These are phyloP conservation scores for Pyricularia grisea DNA, from an alignment of 2,329 filamentous ascomycete genomes.

Conservation along the genomic window DNA sequence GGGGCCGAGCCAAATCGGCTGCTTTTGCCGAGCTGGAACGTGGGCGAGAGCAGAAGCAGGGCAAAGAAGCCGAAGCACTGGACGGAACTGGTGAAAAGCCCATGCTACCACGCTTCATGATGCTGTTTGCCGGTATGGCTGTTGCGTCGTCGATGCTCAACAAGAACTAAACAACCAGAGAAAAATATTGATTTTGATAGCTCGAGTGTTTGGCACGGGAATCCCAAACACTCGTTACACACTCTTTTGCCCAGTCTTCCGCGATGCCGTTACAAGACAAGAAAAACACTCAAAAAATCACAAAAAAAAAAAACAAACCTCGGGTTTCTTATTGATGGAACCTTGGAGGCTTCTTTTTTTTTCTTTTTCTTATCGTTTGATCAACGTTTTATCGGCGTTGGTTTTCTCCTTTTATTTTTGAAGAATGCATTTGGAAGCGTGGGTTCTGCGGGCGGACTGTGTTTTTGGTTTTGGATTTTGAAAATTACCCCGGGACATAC, in stretches of 20 bases:
- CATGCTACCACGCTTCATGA: constrained; percentile 17
- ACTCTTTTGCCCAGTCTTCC: neutral
- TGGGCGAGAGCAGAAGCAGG: neutral
- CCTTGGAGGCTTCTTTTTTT: no score
- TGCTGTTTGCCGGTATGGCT: constrained; percentile 19
- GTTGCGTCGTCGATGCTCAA: constrained; percentile 15
- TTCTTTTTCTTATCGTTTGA: neutral
- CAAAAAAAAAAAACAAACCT: neutral
- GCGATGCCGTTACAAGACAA: neutral
- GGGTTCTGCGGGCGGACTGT: neutral
- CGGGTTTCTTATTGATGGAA: neutral
- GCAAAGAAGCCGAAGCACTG: neutral
- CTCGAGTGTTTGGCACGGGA: neutral
- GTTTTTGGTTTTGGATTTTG: neutral
- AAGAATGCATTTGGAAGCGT: neutral
- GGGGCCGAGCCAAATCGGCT: constrained; percentile 4
- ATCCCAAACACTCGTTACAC: neutral
- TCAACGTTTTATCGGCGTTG: neutral
- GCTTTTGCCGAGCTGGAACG: constrained; percentile 4
- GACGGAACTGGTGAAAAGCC: neutral
- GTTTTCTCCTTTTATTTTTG: neutral
- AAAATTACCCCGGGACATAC: neutral
- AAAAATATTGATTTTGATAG: neutral
- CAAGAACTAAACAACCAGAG: neutral
- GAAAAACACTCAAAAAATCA: neutral